Conservation (phyloP, 805 yeast species). For the Pichia occidentalis region DNA sequence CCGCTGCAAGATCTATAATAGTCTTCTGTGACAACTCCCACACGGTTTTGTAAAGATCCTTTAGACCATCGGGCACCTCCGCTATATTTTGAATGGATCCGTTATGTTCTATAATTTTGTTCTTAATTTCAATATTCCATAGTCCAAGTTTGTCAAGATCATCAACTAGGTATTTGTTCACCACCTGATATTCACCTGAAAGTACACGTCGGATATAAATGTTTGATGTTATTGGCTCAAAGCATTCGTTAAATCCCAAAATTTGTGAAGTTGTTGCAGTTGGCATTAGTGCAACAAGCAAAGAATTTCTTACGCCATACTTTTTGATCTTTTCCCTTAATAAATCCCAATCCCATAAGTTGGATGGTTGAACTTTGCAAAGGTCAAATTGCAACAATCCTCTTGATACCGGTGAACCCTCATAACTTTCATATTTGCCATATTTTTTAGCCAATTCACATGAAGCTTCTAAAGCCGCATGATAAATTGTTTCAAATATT, state of each 20-base stretch:
- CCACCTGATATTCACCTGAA: constrained; percentile 91
- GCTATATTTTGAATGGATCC: constrained; percentile 82
- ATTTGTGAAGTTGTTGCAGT: constrained; percentile 97
- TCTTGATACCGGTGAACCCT: constrained; percentile 85
- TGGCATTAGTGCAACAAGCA: constrained; percentile 93
- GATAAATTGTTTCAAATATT: constrained; percentile 93
- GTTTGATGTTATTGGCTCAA: constrained; percentile 93
- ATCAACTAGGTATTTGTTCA: constrained; percentile 75
- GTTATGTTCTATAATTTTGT: constrained; percentile 62
- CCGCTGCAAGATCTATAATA: constrained; percentile 82
- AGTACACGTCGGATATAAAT: constrained; percentile 84
- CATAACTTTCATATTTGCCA: constrained; percentile 68
- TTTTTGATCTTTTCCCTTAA: constrained; percentile 52
- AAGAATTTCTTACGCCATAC: constrained; percentile 79
- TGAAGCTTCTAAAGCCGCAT: constrained; percentile 86
- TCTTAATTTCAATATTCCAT: constrained; percentile 78
- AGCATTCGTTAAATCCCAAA: constrained; percentile 88
- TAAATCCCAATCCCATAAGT: constrained; percentile 79
- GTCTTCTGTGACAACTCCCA: constrained; percentile 92
- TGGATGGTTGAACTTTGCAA: constrained; percentile 77
- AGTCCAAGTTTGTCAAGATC: constrained; percentile 77
- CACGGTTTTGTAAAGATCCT: constrained; percentile 81
- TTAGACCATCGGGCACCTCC: constrained; percentile 67
- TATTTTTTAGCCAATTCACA: constrained; percentile 63
- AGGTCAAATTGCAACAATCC: constrained; percentile 82